Evolutionary conservation across 2,329 filamentous ascomycete species (phyloP), one percentile per base, ranked within the genome.

Genomic region (Magnaporthiopsis poae): DNA sequence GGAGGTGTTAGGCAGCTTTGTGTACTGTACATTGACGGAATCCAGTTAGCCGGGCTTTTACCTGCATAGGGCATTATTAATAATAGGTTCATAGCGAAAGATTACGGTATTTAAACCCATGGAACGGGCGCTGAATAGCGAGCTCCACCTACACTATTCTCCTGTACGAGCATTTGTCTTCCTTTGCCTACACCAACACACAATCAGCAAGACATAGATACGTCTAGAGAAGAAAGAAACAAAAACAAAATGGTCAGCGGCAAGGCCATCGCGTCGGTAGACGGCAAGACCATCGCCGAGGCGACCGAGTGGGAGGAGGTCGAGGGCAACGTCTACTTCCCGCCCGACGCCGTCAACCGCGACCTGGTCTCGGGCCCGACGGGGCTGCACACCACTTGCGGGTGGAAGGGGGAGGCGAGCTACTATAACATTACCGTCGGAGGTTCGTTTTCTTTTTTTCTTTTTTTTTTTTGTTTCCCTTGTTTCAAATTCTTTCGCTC

Each of bases 321-420:
- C 46, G 85, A 87, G 70, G 84, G 84, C 33, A 86, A 86, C 73
- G 78, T 86, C 68, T 86, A 86, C 72, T 82, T 84, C 71, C 81
- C 81, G 60, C 80, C 79, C 0, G 75, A 77, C 9, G 74, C 79
- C 9, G 73, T 85, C 68, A 77, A 80, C 68, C 73, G 77, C 46
- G 76, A 80, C 66, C 76, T 77, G 69, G 79, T 86, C 68, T 74
- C 72, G 60, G 74, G 77, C 25, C 39, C 29, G 39, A 82, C 82
- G 8, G 74, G 78, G 18, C 78, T 80, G 13, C 77, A 76, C 60
- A 85, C 84, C 0, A 74, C 77, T 63, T 87, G 84, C 67, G 79
- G 80, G 0, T 86, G 84, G 83, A 87, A 86, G 72, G 84, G 84
- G 2, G 77, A 80, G 36, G 84, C 84, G 4, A 81, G 77, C 61